These are phyloP conservation scores for Fennellomyces sp. DNA, from an alignment of 371 early-diverging fungal species.

Conservation along the genomic window DNA sequence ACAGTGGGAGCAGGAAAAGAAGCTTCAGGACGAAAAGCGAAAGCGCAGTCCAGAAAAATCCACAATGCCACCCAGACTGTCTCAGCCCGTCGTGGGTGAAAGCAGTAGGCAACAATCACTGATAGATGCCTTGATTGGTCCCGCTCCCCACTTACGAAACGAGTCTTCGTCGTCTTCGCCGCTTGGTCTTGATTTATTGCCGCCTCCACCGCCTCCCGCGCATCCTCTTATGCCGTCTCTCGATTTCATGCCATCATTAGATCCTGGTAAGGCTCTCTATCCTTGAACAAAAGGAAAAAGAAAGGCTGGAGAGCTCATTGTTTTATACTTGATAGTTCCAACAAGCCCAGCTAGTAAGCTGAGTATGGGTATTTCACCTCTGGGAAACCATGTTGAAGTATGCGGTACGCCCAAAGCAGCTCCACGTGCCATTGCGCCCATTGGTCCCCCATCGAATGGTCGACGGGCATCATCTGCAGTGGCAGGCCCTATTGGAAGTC, in stretches of 20 bases:
- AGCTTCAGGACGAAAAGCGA: background rate
- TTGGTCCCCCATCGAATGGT: conserved; percentile 33
- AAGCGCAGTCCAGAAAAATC: background rate
- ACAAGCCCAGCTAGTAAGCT: conserved; percentile 15
- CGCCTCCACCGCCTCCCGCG: conserved; percentile 4
- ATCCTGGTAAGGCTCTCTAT: background rate
- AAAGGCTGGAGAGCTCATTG: no score
- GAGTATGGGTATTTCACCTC: conserved; percentile 10
- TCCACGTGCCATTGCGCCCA: conserved; percentile 26
- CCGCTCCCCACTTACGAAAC: background rate
- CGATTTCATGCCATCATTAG: background rate
- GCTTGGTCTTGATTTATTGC: conserved; percentile 6
- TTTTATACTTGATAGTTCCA: background rate
- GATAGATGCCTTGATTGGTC: conserved; percentile 16
- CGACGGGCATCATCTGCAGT: conserved; percentile 19
- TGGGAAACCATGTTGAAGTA: conserved; percentile 8
- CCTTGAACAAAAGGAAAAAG: background rate
- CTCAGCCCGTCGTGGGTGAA: background rate
- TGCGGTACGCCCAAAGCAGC: conserved; percentile 5
- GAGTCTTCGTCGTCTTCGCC: background rate
- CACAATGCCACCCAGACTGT: background rate
- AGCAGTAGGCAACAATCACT: conserved; percentile 10
- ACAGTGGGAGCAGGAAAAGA: conserved; percentile 16
- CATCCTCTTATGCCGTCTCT: conserved; percentile 14
- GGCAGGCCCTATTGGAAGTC: conserved; percentile 33